Evolutionary conservation across 495 filamentous ascomycete genomes (phyloP).

Genomic region (Collariella sp.): DNA sequence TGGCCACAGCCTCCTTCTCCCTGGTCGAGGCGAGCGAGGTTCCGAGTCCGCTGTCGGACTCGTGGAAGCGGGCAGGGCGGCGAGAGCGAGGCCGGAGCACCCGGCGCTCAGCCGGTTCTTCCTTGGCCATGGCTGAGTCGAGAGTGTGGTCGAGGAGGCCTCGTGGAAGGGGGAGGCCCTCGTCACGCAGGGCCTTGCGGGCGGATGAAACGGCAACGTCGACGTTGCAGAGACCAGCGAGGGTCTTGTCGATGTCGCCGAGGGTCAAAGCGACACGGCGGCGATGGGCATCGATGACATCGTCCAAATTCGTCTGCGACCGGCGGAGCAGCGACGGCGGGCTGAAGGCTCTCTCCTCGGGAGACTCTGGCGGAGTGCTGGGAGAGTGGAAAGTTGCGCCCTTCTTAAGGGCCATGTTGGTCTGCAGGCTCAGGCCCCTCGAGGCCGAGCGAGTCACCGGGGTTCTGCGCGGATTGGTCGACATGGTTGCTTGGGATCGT

Average conservation of each 20-base stretch:
- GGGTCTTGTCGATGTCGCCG: conserved; percentile 42
- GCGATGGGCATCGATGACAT: conserved; percentile 48
- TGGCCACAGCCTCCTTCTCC: conserved; percentile 23
- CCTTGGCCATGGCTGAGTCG: conserved; percentile 33
- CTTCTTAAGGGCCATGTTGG: conserved; percentile 49
- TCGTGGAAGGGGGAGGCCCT: conserved; percentile 43
- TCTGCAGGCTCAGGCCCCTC: conserved; percentile 41
- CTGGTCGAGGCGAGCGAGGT: conserved; percentile 43
- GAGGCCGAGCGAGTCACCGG: conserved; percentile 40
- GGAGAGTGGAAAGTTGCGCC: conserved; percentile 56
- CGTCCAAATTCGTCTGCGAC: conserved; percentile 54
- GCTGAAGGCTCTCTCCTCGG: conserved; percentile 39
- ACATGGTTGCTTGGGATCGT: conserved; percentile 37
- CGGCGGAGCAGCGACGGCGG: conserved; percentile 48
- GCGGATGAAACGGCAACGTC: conserved; percentile 19
- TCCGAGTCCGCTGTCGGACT: conserved; percentile 54
- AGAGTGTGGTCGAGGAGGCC: conserved; percentile 43
- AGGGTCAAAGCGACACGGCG: conserved; percentile 46
- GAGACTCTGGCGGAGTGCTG: conserved; percentile 35
- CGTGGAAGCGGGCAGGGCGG: conserved; percentile 44
- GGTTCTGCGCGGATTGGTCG: conserved; percentile 44
- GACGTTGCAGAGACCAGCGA: conserved; percentile 28
- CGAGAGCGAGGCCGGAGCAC: conserved; percentile 44
- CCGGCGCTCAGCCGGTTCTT: conserved; percentile 33
- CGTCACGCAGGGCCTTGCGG: conserved; percentile 34